Base-by-base conservation (phyloP, 371 early-diverging fungal genomes). In the Lichtheimia ornata region DNA sequence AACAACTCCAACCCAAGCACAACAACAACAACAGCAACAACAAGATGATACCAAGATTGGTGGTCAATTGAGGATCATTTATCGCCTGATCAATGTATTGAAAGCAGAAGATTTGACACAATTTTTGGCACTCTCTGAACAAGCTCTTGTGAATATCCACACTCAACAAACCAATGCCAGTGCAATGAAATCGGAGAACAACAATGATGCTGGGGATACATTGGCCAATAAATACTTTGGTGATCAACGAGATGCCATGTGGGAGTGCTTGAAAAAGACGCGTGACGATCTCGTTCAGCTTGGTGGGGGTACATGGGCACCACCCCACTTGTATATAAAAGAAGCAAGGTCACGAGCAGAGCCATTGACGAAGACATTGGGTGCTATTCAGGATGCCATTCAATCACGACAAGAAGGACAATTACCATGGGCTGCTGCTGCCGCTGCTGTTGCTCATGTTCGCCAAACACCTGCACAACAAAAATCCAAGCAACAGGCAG, bases 41-140 rank as follows among this genome's bases (percentile, higher is more conserved):
- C 28, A 28, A 24, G 22, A 4, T 11, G 47, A 51, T n/a, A 58
- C 40, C 3, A 65, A 54, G 24, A 65, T 69, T 0, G 42, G 58
- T 4, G 62, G 63, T n/a, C 72, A 73, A 7, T 17, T 74, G 9
- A 68, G 63, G 2, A 70, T 71, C 11, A 9, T 72, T 0, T 64
- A 56, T 42, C 62, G 69, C 15, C n/a, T 76, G 11, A 66, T 66
- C 49, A 67, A 70, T 42, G 64, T 72, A 0, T 25, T 76, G 2
- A 65, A 64, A 13, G 62, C 63, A 5, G 41, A 63, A 11, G 69
- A 61, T 0, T 28, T 74, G 0, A 50, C 67, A 5, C 61, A 65
- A 1, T 62, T 63, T 25, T 51, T 74, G 30, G 59, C 40, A 0
- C 22, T n/a, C 1, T 20, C 65, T 27, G 75, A 74, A 50, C 25